Base-by-base conservation (phyloP, 164 flowering plant species). In the Houttuynia cordata region DNA sequence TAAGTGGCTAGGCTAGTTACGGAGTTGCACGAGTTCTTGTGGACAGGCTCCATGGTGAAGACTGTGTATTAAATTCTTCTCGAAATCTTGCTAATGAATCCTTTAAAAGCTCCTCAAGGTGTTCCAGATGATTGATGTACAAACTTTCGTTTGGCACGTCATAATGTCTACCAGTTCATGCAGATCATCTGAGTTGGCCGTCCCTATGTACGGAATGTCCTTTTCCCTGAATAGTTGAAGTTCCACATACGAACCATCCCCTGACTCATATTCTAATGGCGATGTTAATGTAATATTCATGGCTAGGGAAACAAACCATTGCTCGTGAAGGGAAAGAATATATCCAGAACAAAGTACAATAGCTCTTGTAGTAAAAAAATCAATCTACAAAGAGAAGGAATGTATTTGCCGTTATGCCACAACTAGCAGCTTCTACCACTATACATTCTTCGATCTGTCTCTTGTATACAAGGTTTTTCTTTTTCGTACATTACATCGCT, bases 81-180 rank as follows among this genome's bases (percentile, higher is more conserved):
- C 58, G 21, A 4, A 67, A 15, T 54, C 15, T 58, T 18, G 6
- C 50, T 14, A 79, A 51, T 25, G 60, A 59, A 3, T 53, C 10
- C 8, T 39, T 53, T 45, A 79, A 81, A 1, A 81, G 76, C 0
- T 68, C 73, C 30, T 79, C 71, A 50, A 74, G 1, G 81, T 30
- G 64, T 79, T 81, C 62, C 59, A 70, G 51, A 81, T 74, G 10
- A 75, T 4, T 20, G 68, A 79, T 18, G 53, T 25, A 17, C 62
- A 51, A 22, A 51, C 18, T 21, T 41, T 58, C 13, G n/a, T 9
- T 58, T 13, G 20, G 20, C 30, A 58, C 4, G 58, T 42, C 3
- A 61, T 47, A 55, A 54, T 58, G 24, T 34, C 45, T 13, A 0
- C 45, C 40, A 67, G 24, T 1, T 64, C 0, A 18, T 45, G 18